A percentile compares a stretch with the other conserved stretches of the same genome.
Conservation (phyloP, 805 yeast species). For the Diddensiella transvaalensis region DNA sequence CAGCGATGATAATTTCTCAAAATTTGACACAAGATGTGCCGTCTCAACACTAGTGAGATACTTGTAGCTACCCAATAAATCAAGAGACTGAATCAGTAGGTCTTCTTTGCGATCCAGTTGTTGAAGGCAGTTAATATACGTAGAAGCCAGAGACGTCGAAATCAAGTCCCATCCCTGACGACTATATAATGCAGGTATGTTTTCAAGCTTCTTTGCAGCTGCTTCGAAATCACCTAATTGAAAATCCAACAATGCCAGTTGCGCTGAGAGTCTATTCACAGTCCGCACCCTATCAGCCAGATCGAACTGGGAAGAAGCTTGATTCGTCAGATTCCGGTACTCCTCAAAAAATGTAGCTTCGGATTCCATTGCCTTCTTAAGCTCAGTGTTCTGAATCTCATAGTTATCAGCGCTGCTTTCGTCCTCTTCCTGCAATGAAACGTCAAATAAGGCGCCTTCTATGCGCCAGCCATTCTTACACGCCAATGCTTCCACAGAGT, state of each 20-base stretch:
- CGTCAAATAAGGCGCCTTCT: conserved; percentile 31
- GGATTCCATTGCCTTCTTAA: conserved; percentile 29
- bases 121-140: conserved; percentile 63
- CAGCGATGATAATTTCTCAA: conserved; percentile 22
- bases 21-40: conserved; percentile 20
- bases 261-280: conserved; percentile 71
- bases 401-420: conserved; percentile 15
- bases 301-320: conserved; percentile 51
- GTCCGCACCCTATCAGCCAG: conserved; percentile 55
- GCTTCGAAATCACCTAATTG: conserved; percentile 52
- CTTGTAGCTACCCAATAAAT: conserved; percentile 25
- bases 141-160: conserved; percentile 60
- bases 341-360: conserved; percentile 37
- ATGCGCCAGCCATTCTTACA: conserved; percentile 28
- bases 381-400: conserved; percentile 22
- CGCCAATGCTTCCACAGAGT: conserved; percentile 34
- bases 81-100: conserved; percentile 30
- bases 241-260: conserved; percentile 68
- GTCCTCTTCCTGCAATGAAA: conserved; percentile 18
- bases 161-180: conserved; percentile 71
- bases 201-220: conserved; percentile 60
- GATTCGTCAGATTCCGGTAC: conserved; percentile 54
- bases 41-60: conserved; percentile 22
- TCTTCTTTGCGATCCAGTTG: conserved; percentile 25
- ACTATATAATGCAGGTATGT: conserved; percentile 65